A percentile compares a stretch with the other conserved stretches of the same genome.
These are phyloP conservation scores for Phytophthora lateralis DNA, from an alignment of 352 stramenopile genomes.

Conservation along the genomic window DNA sequence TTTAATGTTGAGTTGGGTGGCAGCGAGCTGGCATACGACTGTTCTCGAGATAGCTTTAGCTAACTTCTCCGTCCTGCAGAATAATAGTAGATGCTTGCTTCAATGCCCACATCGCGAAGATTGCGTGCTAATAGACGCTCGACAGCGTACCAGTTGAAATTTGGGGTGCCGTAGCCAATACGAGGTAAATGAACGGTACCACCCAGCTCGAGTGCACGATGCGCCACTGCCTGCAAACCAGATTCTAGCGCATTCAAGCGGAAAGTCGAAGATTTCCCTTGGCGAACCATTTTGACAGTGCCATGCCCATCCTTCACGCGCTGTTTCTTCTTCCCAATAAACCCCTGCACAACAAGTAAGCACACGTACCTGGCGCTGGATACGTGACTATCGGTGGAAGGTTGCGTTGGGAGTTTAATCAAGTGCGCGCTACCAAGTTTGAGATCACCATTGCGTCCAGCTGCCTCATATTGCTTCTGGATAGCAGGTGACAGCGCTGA, in stretches of 20 bases:
- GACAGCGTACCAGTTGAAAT: constrained; percentile 86
- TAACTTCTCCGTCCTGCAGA: constrained; percentile 26
- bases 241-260: constrained; percentile 67
- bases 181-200: constrained; percentile 78
- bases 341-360: constrained; percentile 75
- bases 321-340: constrained; percentile 59
- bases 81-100: constrained; percentile 80
- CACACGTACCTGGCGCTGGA: constrained; percentile 54
- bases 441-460: constrained; percentile 60
- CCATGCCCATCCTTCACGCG: constrained; percentile 32
- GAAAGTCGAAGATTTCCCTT: constrained; percentile 69
- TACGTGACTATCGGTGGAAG: constrained; percentile 1
- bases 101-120: constrained; percentile 55
- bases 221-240: constrained; percentile 47
- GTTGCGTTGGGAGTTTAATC: constrained; percentile 43
- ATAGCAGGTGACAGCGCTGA: constrained; percentile 54
- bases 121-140: constrained; percentile 74
- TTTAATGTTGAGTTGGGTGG: not conserved
- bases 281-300: constrained; percentile 38
- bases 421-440: constrained; percentile 78
- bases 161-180: constrained; percentile 75
- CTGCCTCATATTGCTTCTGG: constrained; percentile 69
- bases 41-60: not conserved
- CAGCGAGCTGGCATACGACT: not conserved
- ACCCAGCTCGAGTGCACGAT: constrained; percentile 35